Conservation (phyloP, 768 basidiomycete species). For the Goffeauzyma gilvescens region DNA sequence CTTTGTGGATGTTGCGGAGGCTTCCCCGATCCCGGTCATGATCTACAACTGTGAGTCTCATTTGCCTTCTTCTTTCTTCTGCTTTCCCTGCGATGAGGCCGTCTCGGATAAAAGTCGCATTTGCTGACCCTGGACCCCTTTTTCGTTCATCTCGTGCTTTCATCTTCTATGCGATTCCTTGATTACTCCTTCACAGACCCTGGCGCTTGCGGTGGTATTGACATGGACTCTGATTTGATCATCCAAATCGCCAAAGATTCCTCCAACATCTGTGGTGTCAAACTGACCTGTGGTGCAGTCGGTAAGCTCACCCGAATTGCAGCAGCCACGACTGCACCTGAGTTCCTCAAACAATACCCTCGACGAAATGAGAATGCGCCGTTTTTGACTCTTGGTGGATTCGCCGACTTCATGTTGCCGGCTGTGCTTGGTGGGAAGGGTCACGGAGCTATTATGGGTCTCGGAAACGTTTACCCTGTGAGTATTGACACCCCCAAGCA, state of each 20-base stretch:
- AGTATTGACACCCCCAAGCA: background rate
- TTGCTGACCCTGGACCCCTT: no score
- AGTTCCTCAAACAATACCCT: slow-evolving; percentile 45
- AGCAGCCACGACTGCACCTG: slow-evolving; percentile 42
- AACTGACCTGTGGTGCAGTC: slow-evolving; percentile 85
- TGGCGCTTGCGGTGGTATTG: slow-evolving; percentile 70
- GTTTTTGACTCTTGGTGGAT: slow-evolving; percentile 75
- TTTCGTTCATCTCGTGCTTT: slow-evolving; percentile 3
- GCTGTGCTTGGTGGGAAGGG: slow-evolving; percentile 47
- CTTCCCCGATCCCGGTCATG: slow-evolving; percentile 68
- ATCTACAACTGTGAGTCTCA: slow-evolving; percentile 60
- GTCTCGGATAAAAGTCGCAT: no score
- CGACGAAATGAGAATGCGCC: slow-evolving; percentile 48
- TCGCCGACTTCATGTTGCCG: slow-evolving; percentile 60
- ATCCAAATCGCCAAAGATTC: slow-evolving; percentile 55
- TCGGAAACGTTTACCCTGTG: slow-evolving; percentile 47
- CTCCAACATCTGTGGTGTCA: slow-evolving; percentile 66
- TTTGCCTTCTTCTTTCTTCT: background rate
- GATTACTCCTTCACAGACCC: slow-evolving; percentile 41
- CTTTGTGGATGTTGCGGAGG: slow-evolving; percentile 55
- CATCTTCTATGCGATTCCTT: background rate
- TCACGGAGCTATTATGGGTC: slow-evolving; percentile 77
- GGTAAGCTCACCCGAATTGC: slow-evolving; percentile 76
- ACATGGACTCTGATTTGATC: slow-evolving; percentile 75
- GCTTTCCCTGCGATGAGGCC: no score